Evolutionary conservation across 768 basidiomycete species (phyloP), one percentile per base, ranked within the genome.

Genomic region (Cyclocybe cylindracea): DNA sequence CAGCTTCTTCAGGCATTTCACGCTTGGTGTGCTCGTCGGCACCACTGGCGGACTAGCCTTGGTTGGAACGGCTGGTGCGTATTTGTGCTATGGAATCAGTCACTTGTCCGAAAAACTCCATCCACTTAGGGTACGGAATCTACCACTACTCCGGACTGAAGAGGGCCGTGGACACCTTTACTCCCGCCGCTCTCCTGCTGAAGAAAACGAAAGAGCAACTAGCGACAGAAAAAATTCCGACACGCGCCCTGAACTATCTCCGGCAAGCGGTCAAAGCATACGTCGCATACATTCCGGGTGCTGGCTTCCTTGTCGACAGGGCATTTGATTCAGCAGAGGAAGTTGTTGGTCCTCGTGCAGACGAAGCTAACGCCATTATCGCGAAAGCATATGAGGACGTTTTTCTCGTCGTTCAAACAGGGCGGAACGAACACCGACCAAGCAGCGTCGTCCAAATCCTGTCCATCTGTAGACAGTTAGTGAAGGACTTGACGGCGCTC

Each of bases 141-240:
- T 80, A 79, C 53, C 67, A 75, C 53, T 70, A 68, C 53, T 77
- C 75, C 31, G 72, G 72, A 11, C 32, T 70, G 9, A 77, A 72
- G 56, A 60, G 57, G 5, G 57, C 64, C 2, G 71, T 77, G 6
- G 68, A 77, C 46, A 62, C 69, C 4, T 57, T 73, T 11, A 64
- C 64, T 36, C 53, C 62, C 5, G 63, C 66, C 2, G 53, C 65
- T 39, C n/a, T 34, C 4, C 51, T 54, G 4, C 51, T 63, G 37
- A 43, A 42, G 24, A 44, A 58, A 48, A 47, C 57, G 4, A 19
- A 31, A 38, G 45, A 65, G 59, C 54, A 50, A 59, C 58, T 65
- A 50, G 68, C 49, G 55, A 57, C 10, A 41, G 44, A 51, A 40
- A 56, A 57, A 16, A 39, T 24, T 46, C 65, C 70, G 10, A 63